Evolutionary conservation across 331 rosid species (phyloP).

Genomic region (Pyrus hybrid): DNA sequence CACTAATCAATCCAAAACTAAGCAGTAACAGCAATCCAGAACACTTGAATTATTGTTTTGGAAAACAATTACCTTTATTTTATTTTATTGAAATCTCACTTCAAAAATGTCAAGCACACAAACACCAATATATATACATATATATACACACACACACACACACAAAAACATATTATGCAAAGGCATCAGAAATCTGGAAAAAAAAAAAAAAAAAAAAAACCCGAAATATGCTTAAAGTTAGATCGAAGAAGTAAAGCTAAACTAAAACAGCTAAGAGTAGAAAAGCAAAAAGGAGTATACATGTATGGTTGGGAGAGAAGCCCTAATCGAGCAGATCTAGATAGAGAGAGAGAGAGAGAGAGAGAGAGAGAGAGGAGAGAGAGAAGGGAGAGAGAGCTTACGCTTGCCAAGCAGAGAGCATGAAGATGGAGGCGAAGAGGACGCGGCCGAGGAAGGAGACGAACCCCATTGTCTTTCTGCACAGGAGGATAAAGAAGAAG

Average conservation of each 20-base stretch:
- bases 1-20: background rate
- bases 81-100: background rate
- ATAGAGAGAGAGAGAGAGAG: background rate
- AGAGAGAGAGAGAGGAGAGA: background rate
- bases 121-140: background rate
- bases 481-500: background rate
- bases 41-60: background rate
- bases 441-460: slow-evolving; percentile 76
- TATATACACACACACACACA: background rate
- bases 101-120: background rate
- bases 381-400: slow-evolving; percentile 19
- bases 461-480: slow-evolving; percentile 50
- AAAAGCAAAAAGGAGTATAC: background rate
- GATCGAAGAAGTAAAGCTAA: background rate
- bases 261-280: background rate
- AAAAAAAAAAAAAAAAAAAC: background rate
- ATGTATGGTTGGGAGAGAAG: background rate
- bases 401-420: slow-evolving; percentile 91
- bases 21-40: background rate
- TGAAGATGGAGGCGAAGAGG: slow-evolving; percentile 84
- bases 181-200: background rate
- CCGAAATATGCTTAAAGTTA: background rate
- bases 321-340: slow-evolving; percentile 29
- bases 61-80: background rate
- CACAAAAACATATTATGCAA: background rate